Base-by-base conservation (phyloP, 1,139 yeast genomes). In the Tardiomyces blankii region DNA sequence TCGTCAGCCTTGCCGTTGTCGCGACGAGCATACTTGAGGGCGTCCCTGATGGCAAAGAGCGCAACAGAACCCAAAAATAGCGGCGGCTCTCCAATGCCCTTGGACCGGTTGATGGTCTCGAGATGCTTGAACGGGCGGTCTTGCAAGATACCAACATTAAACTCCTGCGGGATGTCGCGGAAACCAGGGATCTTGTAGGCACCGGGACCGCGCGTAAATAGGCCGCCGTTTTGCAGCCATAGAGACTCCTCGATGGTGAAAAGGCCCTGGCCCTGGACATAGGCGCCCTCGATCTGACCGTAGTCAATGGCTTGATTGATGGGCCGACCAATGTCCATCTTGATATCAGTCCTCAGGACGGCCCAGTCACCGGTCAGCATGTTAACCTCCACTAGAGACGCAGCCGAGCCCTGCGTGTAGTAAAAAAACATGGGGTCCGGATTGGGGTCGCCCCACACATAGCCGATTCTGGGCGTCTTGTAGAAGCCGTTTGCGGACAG, bases 51-150 rank as follows among this genome's bases (percentile, higher is more conserved):
- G n/a, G 75, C 75, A 55, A 69, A 70, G 51, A 65, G 62, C 12
- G 65, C 71, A 23, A 61, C 53, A 12, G 62, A 56, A 1, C 75
- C 75, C 41, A 70, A 52, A 49, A 71, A 69, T 48, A 70, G 54
- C 14, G 75, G 75, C 2, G 75, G 75, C 55, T 70, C 75, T 30
- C 75, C 75, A 44, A 70, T 65, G 23, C 75, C 75, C 53, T 70
- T 70, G 41, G 70, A 65, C 27, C 67, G 57, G 49, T 66, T 62
- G 43, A 71, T 67, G 2, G 74, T 68, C 52, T 67, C 67, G 52
- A 71, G 58, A 51, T 70, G 73, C 49, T 59, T 56, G 55, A 68
- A 70, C 35, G 62, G 67, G 9, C 70, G 60, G 47, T 65, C 72
- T 40, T 62, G 61, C 44, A 69, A 56, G 55, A 69, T 61, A 16